phyloP scores from a whole-genome alignment of 2,329 filamentous ascomycete species.

The Passalora sequoiae region DNA sequence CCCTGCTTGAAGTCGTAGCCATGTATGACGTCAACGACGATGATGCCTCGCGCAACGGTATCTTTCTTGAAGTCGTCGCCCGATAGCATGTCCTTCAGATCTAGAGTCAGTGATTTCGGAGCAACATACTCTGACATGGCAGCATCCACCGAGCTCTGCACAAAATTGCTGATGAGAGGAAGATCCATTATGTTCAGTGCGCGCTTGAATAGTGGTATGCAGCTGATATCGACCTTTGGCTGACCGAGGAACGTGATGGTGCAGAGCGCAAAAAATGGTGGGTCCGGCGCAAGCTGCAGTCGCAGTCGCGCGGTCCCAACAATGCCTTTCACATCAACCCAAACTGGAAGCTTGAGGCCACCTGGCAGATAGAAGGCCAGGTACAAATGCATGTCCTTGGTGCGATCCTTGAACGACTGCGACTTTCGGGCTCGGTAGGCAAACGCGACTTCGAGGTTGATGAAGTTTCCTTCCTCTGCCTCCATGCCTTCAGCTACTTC shows the following conservation, averaged over 20 bases:
- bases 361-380: constrained; percentile 60
- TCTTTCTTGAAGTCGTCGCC: constrained; percentile 78
- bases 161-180: constrained; percentile 68
- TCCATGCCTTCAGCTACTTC: constrained; percentile 59
- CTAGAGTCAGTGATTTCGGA: constrained; percentile 67
- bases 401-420: constrained; percentile 56
- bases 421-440: constrained; percentile 61
- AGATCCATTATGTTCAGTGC: constrained; percentile 70
- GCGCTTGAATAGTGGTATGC: constrained; percentile 63
- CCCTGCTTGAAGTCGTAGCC: constrained; percentile 68
- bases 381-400: constrained; percentile 68
- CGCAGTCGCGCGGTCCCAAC: constrained; percentile 66
- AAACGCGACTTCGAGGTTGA: constrained; percentile 71
- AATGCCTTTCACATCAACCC: constrained; percentile 69
- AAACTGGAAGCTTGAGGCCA: constrained; percentile 56
- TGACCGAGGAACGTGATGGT: constrained; percentile 71
- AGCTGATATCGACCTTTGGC: constrained; percentile 65
- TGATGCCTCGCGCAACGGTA: constrained; percentile 57
- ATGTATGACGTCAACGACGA: constrained; percentile 61
- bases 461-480: constrained; percentile 70
- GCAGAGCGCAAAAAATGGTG: constrained; percentile 70
- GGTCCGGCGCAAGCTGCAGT: constrained; percentile 68
- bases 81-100: constrained; percentile 71
- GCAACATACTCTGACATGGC: constrained; percentile 71
- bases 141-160: constrained; percentile 68